A percentile compares a stretch with the other conserved stretches of the same genome.
phyloP scores from a whole-genome alignment of 148 eudicot genomes.

The Chenopodium album region DNA sequence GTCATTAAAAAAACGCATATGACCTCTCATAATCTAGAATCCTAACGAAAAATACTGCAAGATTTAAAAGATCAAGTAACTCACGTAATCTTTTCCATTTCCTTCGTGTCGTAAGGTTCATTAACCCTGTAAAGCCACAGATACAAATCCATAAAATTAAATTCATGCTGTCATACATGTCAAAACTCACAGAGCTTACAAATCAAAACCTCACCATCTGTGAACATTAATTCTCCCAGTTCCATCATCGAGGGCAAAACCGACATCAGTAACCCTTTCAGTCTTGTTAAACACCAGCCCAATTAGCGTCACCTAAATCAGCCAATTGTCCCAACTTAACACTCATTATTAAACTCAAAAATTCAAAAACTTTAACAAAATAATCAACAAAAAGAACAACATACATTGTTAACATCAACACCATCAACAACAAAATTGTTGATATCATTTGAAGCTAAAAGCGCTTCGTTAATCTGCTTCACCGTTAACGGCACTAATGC shows the following conservation, averaged over 20 bases:
- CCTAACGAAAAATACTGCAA: not conserved
- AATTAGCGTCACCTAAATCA: constrained; percentile 71
- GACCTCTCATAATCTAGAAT: not conserved
- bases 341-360: not conserved
- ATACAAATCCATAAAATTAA: not conserved
- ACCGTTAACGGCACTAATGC: constrained; percentile 72
- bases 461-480: constrained; percentile 75
- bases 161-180: not conserved
- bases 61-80: constrained; percentile 19
- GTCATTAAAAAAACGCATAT: not conserved
- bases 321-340: constrained; percentile 7
- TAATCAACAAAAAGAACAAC: not conserved
- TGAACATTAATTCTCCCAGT: constrained; percentile 74
- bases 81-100: constrained; percentile 62
- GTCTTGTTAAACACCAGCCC: constrained; percentile 63
- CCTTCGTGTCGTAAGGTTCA: constrained; percentile 58
- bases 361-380: not conserved
- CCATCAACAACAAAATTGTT: constrained; percentile 58
- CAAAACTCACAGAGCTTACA: constrained; percentile 2
- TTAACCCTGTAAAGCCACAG: constrained; percentile 50
- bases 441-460: constrained; percentile 45
- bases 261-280: constrained; percentile 78
- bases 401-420: constrained; percentile 70
- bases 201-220: constrained; percentile 60
- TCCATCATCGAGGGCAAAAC: constrained; percentile 79